Conservation (phyloP, 306 rosid genomes). For the Quercus berberidifolia region DNA sequence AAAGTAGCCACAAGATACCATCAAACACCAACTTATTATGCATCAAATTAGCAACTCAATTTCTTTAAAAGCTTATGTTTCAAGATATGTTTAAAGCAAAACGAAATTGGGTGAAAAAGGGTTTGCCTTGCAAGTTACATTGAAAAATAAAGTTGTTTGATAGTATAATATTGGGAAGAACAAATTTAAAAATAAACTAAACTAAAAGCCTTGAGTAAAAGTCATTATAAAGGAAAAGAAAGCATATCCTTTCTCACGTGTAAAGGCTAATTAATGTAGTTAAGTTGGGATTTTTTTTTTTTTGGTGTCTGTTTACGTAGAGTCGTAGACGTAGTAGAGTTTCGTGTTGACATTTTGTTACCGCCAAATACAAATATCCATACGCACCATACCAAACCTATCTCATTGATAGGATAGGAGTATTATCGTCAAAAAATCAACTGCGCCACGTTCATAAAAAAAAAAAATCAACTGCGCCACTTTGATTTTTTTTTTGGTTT, state of each 20-base stretch:
- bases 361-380: not conserved
- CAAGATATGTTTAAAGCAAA: no score
- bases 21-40: no score
- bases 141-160: no score
- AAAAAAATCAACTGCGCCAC: constrained; percentile 17
- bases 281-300: not conserved
- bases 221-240: not conserved
- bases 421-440: constrained; percentile 13
- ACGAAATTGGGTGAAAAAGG: no score
- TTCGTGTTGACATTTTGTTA: constrained; percentile 21
- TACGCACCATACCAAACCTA: not conserved
- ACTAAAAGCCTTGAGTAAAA: not conserved
- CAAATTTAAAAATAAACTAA: not conserved
- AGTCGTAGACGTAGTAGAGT: not conserved
- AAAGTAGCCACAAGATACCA: no score
- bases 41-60: no score
- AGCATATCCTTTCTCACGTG: not conserved
- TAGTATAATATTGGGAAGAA: no score
- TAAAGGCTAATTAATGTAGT: not conserved
- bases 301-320: not conserved
- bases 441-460: not conserved
- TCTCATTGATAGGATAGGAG: not conserved
- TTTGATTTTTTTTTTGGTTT: no score
- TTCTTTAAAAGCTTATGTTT: no score
- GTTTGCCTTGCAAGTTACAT: no score